Percentiles rank a stretch among this genome's conserved stretches.
Conservation (phyloP, 306 rosid species). For the Hippophae rhamnoides region DNA sequence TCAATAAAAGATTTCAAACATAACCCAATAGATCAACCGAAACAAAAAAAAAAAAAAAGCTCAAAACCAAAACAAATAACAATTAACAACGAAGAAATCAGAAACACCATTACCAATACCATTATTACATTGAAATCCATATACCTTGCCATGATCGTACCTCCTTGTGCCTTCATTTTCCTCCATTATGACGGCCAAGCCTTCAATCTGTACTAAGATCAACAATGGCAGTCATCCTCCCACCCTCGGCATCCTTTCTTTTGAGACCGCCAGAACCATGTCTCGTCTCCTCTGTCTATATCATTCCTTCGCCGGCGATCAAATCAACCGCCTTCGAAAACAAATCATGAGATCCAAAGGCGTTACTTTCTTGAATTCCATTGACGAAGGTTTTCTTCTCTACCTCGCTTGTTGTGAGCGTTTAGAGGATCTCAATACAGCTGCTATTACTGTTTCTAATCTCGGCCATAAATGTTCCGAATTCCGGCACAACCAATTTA, state of each 20-base stretch:
- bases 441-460: slow-evolving; percentile 35
- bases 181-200: slow-evolving; percentile 9
- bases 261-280: slow-evolving; percentile 57
- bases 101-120: too few relatives aligned
- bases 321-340: slow-evolving; percentile 28
- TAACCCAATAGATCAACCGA: too few relatives aligned
- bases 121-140: too few relatives aligned
- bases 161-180: neutral
- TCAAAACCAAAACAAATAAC: too few relatives aligned
- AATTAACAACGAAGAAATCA: too few relatives aligned
- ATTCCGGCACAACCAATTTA: slow-evolving; percentile 17
- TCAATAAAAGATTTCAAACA: too few relatives aligned
- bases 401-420: slow-evolving; percentile 57
- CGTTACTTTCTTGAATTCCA: slow-evolving; percentile 33
- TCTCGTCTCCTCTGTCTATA: slow-evolving; percentile 47
- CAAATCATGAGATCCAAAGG: slow-evolving; percentile 32
- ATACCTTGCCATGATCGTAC: too few relatives aligned
- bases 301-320: slow-evolving; percentile 42
- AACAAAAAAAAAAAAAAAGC: too few relatives aligned
- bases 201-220: slow-evolving; percentile 14
- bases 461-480: slow-evolving; percentile 32
- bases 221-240: slow-evolving; percentile 5
- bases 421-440: slow-evolving; percentile 46
- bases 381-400: slow-evolving; percentile 43
- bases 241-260: slow-evolving; percentile 49